Conservation (phyloP, 129 eudicot species). For the Lactuca saligna region DNA sequence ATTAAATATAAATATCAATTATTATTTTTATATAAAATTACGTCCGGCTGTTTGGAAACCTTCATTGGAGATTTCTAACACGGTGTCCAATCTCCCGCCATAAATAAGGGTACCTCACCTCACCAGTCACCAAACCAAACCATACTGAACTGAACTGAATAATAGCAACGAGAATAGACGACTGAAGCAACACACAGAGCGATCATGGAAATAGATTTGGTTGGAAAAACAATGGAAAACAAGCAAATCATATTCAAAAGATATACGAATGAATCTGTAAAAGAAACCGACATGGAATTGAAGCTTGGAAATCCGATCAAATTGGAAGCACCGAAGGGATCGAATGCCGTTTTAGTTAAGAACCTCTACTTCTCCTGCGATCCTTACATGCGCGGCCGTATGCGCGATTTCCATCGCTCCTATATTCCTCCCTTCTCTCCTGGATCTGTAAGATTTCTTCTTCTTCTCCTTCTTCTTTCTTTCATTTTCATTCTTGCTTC, state of each 20-base stretch:
- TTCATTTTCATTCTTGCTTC: background rate
- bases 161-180: background rate
- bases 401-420: slow-evolving; percentile 57
- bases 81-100: background rate
- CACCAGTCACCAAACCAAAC: too few species aligned
- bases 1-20: too few species aligned
- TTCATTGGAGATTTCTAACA: background rate
- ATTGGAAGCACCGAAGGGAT: slow-evolving; percentile 46
- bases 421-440: slow-evolving; percentile 64
- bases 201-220: slow-evolving; percentile 11
- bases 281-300: slow-evolving; percentile 65
- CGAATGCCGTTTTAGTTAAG: slow-evolving; percentile 55
- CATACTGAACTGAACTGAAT: background rate
- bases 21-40: too few species aligned
- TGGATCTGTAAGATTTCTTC: slow-evolving; percentile 45
- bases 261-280: slow-evolving; percentile 51
- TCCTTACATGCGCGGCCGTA: slow-evolving; percentile 90
- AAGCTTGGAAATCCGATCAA: slow-evolving; percentile 31
- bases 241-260: slow-evolving; percentile 61
- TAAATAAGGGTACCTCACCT: background rate
- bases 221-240: slow-evolving; percentile 41
- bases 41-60: too few species aligned
- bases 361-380: slow-evolving; percentile 82
- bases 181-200: background rate
- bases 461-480: background rate